These are phyloP conservation scores for Eucalyptus victrix DNA, from an alignment of 345 rosid genomes.

Conservation along the genomic window DNA sequence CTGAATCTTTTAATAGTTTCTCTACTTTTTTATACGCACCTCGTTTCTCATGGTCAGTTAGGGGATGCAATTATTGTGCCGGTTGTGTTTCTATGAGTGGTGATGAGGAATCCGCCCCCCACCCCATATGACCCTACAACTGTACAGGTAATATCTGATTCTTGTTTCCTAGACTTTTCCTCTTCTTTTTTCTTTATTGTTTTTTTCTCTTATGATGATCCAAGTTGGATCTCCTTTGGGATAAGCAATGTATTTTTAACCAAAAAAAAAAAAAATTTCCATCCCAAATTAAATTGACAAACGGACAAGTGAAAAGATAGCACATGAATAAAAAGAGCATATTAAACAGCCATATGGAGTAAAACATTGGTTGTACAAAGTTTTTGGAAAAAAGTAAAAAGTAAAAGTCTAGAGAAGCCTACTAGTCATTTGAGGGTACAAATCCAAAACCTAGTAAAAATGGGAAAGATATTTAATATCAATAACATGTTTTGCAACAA, in stretches of 20 bases:
- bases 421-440: not conserved
- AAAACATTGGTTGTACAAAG: not conserved
- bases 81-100: not conserved
- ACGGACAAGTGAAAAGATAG: not conserved
- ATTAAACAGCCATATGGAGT: not conserved
- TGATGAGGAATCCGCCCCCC: not conserved
- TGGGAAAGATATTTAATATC: not conserved
- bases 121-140: not conserved
- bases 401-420: not conserved
- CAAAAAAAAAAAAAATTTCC: not conserved
- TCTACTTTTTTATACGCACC: not conserved
- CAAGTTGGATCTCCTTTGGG: not conserved
- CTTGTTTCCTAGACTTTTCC: not conserved
- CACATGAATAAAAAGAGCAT: not conserved
- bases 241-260: not conserved
- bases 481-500: not conserved
- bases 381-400: not conserved
- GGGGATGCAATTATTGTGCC: slow-evolving; percentile 19
- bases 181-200: not conserved
- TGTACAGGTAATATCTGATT: not conserved
- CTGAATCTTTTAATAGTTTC: not conserved
- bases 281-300: not conserved
- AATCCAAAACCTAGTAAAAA: not conserved
- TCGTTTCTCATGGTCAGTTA: slow-evolving; percentile 12
- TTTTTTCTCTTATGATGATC: not conserved